Conservation (phyloP, 2,329 filamentous ascomycete species). For the Monilinia fructigena region DNA sequence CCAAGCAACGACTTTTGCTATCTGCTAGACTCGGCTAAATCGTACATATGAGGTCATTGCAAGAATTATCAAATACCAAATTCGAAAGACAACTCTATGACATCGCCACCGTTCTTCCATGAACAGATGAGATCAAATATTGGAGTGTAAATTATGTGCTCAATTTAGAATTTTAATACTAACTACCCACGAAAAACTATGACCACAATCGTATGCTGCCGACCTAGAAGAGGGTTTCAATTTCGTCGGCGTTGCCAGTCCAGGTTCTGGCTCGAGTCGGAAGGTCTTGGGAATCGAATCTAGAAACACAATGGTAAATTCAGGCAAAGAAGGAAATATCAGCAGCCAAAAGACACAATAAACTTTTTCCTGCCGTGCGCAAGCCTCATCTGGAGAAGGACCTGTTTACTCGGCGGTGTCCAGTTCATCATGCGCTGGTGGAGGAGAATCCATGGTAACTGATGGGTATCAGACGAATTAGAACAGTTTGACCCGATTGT, state of each 20-base stretch:
- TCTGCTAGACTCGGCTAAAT: background rate
- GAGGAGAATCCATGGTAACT: conserved; percentile 69
- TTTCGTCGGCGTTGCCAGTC: conserved; percentile 11
- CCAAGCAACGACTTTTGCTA: background rate
- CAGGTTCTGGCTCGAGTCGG: conserved; percentile 27
- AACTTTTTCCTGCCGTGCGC: conserved; percentile 35
- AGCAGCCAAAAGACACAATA: conserved; percentile 31
- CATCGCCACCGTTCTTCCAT: background rate
- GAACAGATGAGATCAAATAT: background rate
- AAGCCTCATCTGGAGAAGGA: conserved; percentile 31
- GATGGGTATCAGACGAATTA: conserved; percentile 35
- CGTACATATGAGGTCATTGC: background rate
- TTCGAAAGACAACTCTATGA: background rate
- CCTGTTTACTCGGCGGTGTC: conserved; percentile 78
- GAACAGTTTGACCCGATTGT: conserved; percentile 25
- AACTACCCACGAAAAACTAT: conserved; percentile 22
- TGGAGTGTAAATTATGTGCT: conserved; percentile 17
- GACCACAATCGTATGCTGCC: conserved; percentile 15
- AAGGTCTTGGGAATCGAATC: conserved; percentile 33
- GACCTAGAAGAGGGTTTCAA: conserved; percentile 2
- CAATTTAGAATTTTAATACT: conserved; percentile 24
- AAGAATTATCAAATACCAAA: background rate
- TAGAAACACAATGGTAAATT: conserved; percentile 40
- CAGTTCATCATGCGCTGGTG: conserved; percentile 86
- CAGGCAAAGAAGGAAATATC: conserved; percentile 37